Percentiles rank a stretch among this genome's conserved stretches.
These are phyloP conservation scores for Paraphoma chrysanthemicola DNA, from an alignment of 2,329 filamentous ascomycete species.

Conservation along the genomic window DNA sequence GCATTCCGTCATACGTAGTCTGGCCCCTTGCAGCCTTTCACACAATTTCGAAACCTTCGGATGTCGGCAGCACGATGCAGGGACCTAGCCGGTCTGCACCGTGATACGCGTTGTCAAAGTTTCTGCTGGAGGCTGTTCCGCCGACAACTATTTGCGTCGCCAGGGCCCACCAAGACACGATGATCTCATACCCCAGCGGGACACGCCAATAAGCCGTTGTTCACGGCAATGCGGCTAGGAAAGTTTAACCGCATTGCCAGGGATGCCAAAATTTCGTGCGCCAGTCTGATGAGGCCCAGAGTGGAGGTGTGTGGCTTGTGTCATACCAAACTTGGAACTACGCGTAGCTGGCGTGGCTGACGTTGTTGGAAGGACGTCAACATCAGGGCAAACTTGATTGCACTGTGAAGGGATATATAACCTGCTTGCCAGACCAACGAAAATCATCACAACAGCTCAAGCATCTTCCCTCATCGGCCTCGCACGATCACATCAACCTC, in stretches of 20 bases:
- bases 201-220: conserved; percentile 9
- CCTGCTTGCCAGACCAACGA: not conserved
- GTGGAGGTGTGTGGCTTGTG: conserved; percentile 5
- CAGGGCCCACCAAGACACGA: conserved; percentile 3
- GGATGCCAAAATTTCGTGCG: not conserved
- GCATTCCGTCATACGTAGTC: conserved; percentile 1
- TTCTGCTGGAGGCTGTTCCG: not conserved
- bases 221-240: conserved; percentile 9
- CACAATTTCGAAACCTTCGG: not conserved
- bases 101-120: not conserved
- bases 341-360: conserved; percentile 23
- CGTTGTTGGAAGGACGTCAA: conserved; percentile 4
- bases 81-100: not conserved
- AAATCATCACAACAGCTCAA: not conserved
- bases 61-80: conserved; percentile 2
- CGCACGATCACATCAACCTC: not conserved
- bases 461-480: not conserved
- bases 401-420: conserved; percentile 5
- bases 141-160: not conserved
- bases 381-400: not conserved
- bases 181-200: conserved; percentile 7
- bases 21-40: not conserved
- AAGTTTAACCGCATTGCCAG: conserved; percentile 10
- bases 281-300: conserved; percentile 14
- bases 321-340: conserved; percentile 3